These are phyloP conservation scores for Sugiyamaella marilandica DNA, from an alignment of 805 yeast species.

Conservation along the genomic window DNA sequence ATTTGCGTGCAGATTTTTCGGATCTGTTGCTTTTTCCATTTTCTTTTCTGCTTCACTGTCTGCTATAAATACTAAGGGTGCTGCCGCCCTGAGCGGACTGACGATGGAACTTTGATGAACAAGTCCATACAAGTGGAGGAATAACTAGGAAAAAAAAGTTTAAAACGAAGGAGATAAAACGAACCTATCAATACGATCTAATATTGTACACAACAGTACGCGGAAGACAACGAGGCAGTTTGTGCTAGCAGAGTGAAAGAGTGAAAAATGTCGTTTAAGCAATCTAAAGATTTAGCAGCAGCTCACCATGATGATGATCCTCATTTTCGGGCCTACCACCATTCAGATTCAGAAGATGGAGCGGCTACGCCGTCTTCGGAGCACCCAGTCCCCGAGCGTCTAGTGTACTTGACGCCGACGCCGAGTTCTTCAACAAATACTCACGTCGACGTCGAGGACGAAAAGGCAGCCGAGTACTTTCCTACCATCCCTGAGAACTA, in stretches of 20 bases:
- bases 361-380: background rate
- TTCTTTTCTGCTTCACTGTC: background rate
- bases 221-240: background rate
- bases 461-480: conserved; percentile 2
- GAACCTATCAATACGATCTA: background rate
- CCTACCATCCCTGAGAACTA: background rate
- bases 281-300: background rate
- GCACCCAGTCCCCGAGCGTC: background rate
- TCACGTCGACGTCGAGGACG: background rate
- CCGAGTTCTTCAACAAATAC: conserved; percentile 4
- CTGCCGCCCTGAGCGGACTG: background rate
- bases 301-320: conserved; percentile 7
- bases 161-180: background rate
- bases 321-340: conserved; percentile 7
- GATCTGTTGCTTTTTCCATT: background rate
- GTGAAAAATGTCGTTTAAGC: background rate
- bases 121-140: too few relatives aligned
- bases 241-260: too few relatives aligned
- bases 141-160: too few relatives aligned
- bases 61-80: background rate
- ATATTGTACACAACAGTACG: background rate
- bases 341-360: conserved; percentile 6
- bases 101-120: background rate
- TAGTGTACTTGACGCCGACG: background rate
- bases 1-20: conserved; percentile 1